Evolutionary conservation across 257 asterid genomes (phyloP).

Genomic region (Solanum megistacrolobum): DNA sequence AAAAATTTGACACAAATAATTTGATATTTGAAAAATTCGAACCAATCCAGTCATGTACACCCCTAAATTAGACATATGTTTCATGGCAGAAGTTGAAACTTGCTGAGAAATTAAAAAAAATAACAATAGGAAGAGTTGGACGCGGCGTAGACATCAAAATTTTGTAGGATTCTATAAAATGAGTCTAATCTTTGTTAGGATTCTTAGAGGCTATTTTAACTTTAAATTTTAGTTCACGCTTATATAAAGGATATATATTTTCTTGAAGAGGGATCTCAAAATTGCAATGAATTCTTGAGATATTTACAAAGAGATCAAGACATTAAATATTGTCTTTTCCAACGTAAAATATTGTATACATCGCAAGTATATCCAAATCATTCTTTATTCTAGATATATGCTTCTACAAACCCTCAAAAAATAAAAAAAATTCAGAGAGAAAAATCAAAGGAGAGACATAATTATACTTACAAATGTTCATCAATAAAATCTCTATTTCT

Average conservation of each 20-base stretch:
- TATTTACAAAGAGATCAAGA: not conserved
- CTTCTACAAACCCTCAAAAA: not conserved
- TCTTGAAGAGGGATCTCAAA: not conserved
- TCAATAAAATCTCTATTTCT: not conserved
- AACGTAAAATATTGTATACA: not conserved
- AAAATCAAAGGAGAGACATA: not conserved
- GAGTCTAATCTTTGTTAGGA: not conserved
- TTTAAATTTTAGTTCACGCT: not conserved
- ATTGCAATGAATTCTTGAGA: not conserved
- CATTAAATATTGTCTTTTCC: too few species aligned
- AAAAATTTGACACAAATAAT: too few species aligned
- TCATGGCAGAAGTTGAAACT: not conserved
- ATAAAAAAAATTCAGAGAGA: too few species aligned
- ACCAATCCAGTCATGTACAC: not conserved
- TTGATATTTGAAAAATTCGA: too few species aligned
- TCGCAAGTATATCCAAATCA: too few species aligned
- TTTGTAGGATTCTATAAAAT: too few species aligned
- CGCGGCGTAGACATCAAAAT: not conserved
- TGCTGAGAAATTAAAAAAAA: not conserved
- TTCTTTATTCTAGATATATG: not conserved
- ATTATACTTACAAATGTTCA: not conserved
- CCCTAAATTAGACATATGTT: not conserved
- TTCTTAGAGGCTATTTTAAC: not conserved
- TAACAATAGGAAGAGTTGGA: not conserved
- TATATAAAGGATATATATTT: not conserved